Percentiles rank a stretch among this genome's conserved stretches.
Conservation (phyloP, 2,329 filamentous ascomycete genomes). For the Sporothrix curviconia region DNA sequence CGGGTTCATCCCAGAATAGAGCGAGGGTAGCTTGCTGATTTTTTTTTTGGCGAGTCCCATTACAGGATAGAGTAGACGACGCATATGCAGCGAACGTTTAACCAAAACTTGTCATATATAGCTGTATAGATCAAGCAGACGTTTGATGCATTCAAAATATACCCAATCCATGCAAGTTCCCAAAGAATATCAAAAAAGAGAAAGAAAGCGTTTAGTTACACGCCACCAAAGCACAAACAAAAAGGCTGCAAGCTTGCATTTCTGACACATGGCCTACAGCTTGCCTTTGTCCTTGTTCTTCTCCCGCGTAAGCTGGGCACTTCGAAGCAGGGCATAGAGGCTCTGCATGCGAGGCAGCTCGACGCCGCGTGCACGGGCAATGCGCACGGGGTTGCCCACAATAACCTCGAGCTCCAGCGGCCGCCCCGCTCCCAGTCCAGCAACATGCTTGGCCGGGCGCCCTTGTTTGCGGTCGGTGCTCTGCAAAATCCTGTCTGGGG, state of each 20-base stretch:
- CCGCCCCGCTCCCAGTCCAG: conserved; percentile 61
- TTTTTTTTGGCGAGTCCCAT: too few relatives aligned
- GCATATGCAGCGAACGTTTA: too few relatives aligned
- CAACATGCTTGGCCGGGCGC: conserved; percentile 61
- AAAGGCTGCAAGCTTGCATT: neutral
- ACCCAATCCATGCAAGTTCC: too few relatives aligned
- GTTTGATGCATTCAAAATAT: too few relatives aligned
- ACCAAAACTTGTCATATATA: too few relatives aligned
- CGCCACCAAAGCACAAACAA: neutral
- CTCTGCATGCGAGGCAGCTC: conserved; percentile 62
- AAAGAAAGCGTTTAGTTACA: too few relatives aligned
- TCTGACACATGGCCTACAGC: conserved; percentile 25
- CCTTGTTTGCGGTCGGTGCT: conserved; percentile 59
- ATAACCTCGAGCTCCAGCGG: conserved; percentile 68
- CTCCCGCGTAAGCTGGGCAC: conserved; percentile 49
- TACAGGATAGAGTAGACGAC: too few relatives aligned
- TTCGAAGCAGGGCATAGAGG: conserved; percentile 59
- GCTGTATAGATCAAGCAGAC: too few relatives aligned
- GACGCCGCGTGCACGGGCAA: conserved; percentile 55
- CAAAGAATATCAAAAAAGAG: too few relatives aligned
- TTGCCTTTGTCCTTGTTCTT: conserved; percentile 27
- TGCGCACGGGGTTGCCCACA: conserved; percentile 61
- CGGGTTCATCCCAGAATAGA: conserved; percentile 9
- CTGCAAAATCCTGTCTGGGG: conserved; percentile 54
- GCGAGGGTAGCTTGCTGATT: too few relatives aligned